Percentiles rank a stretch among this genome's conserved stretches.
Conservation (phyloP, 2,329 filamentous ascomycete genomes). For the Diaporthe australafricana region DNA sequence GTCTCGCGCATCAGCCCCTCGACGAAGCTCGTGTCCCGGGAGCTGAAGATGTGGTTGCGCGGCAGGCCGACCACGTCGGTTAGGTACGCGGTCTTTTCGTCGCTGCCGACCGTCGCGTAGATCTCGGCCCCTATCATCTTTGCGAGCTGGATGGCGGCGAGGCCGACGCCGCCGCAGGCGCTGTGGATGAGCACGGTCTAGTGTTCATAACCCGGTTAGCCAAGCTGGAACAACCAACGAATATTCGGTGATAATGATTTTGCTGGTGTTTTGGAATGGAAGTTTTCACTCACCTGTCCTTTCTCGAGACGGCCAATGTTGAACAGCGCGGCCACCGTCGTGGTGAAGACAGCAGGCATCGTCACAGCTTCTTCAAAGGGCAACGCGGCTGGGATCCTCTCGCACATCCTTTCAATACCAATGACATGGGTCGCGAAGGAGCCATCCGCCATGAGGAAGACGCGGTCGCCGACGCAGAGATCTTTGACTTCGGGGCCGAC, state of each 20-base stretch:
- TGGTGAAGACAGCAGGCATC: constrained; percentile 25
- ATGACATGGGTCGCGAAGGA: constrained; percentile 5
- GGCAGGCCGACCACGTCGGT: neutral
- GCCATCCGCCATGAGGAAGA: neutral
- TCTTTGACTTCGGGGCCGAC: constrained; percentile 21
- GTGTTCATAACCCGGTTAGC: too few species aligned
- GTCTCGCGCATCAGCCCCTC: neutral
- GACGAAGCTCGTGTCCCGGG: neutral
- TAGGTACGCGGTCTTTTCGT: neutral
- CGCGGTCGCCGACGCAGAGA: constrained; percentile 27
- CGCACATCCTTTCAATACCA: neutral
- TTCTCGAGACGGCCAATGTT: constrained; percentile 6
- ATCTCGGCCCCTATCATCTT: constrained; percentile 5
- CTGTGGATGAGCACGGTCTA: constrained; percentile 22
- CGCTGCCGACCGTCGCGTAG: constrained; percentile 7
- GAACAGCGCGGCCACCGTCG: neutral
- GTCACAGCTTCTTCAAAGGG: constrained; percentile 22
- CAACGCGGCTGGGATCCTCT: constrained; percentile 13
- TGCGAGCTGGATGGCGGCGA: constrained; percentile 9
- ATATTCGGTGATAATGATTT: too few species aligned
- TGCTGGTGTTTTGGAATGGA: too few species aligned
- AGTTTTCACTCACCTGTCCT: neutral
- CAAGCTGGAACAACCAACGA: too few species aligned
- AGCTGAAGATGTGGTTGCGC: constrained; percentile 18
- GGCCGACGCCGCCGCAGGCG: constrained; percentile 27